A percentile compares a stretch with the other conserved stretches of the same genome.
phyloP scores from a whole-genome alignment of 306 rosid genomes.

The Rosa lucieae region DNA sequence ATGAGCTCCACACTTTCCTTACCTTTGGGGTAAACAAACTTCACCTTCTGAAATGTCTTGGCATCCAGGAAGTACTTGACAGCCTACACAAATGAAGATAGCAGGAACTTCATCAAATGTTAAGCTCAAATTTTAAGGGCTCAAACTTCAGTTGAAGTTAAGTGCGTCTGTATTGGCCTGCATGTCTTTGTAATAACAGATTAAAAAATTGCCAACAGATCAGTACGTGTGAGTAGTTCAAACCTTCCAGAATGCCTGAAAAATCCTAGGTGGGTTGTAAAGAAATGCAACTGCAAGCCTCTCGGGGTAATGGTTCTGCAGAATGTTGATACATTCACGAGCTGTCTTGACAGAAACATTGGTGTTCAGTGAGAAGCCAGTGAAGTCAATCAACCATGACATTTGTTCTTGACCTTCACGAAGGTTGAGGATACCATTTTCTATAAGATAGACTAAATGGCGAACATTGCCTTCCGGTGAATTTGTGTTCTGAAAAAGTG shows the following conservation, averaged over 20 bases:
- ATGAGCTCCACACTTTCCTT: slow-evolving; percentile 75
- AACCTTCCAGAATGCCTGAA: slow-evolving; percentile 89
- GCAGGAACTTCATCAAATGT: slow-evolving; percentile 10
- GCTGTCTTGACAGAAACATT: slow-evolving; percentile 59
- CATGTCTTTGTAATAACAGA: neutral
- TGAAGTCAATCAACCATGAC: slow-evolving; percentile 92
- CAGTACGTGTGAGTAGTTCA: slow-evolving; percentile 17
- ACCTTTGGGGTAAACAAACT: slow-evolving; percentile 70
- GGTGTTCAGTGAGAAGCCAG: slow-evolving; percentile 63
- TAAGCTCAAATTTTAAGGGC: neutral
- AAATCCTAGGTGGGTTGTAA: slow-evolving; percentile 83
- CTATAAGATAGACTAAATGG: slow-evolving; percentile 77
- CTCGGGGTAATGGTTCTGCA: slow-evolving; percentile 92
- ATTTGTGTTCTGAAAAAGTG: slow-evolving; percentile 57
- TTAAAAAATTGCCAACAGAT: neutral
- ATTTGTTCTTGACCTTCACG: slow-evolving; percentile 81
- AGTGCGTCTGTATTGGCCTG: neutral
- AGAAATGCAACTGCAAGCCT: slow-evolving; percentile 76
- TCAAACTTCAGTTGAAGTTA: neutral
- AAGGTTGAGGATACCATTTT: slow-evolving; percentile 82
- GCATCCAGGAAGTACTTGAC: slow-evolving; percentile 74
- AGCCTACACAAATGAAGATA: slow-evolving; percentile 46
- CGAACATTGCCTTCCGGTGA: slow-evolving; percentile 56
- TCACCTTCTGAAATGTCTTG: slow-evolving; percentile 78
- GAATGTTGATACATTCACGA: slow-evolving; percentile 67